Base-by-base conservation (phyloP, 106 monocot species). In the Gastrodia elata region DNA sequence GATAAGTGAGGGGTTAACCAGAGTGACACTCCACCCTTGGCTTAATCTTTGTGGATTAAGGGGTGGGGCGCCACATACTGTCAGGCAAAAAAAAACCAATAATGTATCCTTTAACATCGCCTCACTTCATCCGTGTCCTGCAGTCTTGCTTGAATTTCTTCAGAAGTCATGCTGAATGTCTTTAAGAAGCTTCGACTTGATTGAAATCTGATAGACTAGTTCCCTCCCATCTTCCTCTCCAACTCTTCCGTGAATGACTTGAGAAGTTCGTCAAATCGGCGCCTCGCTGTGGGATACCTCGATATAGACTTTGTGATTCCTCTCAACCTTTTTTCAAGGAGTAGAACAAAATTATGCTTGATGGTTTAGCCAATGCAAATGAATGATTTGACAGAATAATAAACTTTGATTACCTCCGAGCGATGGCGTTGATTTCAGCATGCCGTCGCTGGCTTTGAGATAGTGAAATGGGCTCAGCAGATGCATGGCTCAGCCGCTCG, bases 301-400 rank as follows among this genome's bases (percentile, higher is more conserved):
- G 93, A 93, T 39, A 93, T 91, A 8, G 93, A 91, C 74, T 82
- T 98, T 4, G 91, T 98, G 77, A 98, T 98, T n/a, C 87, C 91
- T 73, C 79, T 85, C 78, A 91, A 79, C 79, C 91, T 91, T 44
- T n/a, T n/a, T 39, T 20, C 22, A 22, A 24, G 18, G 18, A n/a
- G n/a, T n/a, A n/a, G 39, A 48, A 61, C 43, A 26, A 38, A n/a
- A 20, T 14, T 6, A 70, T 73, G 36, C 25, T 64, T 46, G 6
- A 33, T 61, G 13, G 8, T n/a, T n/a, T n/a, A n/a, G n/a, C n/a
- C n/a, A n/a, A n/a, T n/a, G n/a, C n/a, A n/a, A n/a, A n/a, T 32
- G 61, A 61, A 30, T 32, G 1, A 37, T n/a, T 37, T 18, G 40
- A 76, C n/a, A n/a, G n/a, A n/a, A n/a, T 39, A 64, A 49, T 20